Base-by-base conservation (phyloP, 495 filamentous ascomycete species). In the Neurospora sp. region DNA sequence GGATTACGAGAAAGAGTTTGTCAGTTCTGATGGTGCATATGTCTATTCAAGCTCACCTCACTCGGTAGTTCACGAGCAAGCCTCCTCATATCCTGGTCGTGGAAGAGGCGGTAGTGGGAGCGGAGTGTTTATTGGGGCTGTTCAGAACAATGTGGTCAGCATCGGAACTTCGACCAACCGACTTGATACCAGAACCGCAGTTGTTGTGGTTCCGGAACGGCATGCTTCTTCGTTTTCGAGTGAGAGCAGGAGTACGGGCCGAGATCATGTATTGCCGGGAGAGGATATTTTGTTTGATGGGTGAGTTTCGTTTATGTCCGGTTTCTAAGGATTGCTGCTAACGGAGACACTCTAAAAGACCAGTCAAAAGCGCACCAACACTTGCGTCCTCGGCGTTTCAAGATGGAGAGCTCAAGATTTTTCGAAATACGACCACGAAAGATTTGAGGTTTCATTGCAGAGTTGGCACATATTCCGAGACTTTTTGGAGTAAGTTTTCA, bases 201-300 rank as follows among this genome's bases (percentile, higher is more conserved):
- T 81, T 69, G 73, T 80, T 37, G 78, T 81, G 44, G 37, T 71
- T n/a, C 75, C 71, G 61, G 37, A 39, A 69, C 59, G 37, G 10
- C 74, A 76, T 38, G 31, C 71, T 22, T 45, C 77, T 20, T 74
- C 73, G 14, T 71, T 73, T 37, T 75, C 73, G 8, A 80, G 75
- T 22, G 77, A 78, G 18, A 75, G 73, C 16, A 73, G 70, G 38
- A 78, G 75, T 53, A 79, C 76, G 42, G 75, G 75, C n/a, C 68
- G 80, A n/a, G 78, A 80, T 53, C 78, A 81, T 41, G 79, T 80
- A 16, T n/a, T 81, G 73, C 80, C 80, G 2, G 80, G 80, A 7
- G 79, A 81, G 72, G 75, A 78, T 68, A 5, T 80, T 41, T 38
- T 81, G 39, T 81, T 75, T 73, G 80, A 81, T 37, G 78, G 80